Base-by-base conservation (phyloP, 2,329 filamentous ascomycete genomes). In the Aspergillus unguis region DNA sequence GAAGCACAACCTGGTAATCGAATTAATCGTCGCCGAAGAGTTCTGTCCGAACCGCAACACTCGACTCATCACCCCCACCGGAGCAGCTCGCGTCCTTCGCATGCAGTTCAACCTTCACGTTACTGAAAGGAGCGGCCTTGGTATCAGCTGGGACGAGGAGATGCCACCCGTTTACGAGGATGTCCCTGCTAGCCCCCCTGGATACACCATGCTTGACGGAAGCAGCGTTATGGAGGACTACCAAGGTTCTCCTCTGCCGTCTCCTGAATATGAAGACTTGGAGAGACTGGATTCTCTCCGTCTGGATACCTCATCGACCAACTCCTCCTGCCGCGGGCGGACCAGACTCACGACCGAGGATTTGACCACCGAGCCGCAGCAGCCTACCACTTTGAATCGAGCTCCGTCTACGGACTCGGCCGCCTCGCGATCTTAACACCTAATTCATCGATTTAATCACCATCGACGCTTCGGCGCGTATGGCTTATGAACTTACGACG, bases 121-220 rank as follows among this genome's bases (percentile, higher is more conserved):
- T 50, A 96, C 92, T 3, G 88, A 95, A 74, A 83, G 89, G 54
- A 83, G 83, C 23, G 92, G 92, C 17, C 82, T 96, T 68, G 92
- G 92, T 46, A 92, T 99, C 63, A 90, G 88, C 62, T 99, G 94
- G 92, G 92, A 97, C 62, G 92, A 96, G 73, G 92, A 99, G 76
- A 85, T 89, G 65, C 92, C 92, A 9, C 92, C 92, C 1, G 83
- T 95, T 61, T 99, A 99, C 73, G 87, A 94, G 71, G 90, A 97
- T 67, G 91, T 97, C 38, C 92, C 92, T 1, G 86, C 85, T 2
- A 90, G 87, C 63, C 92, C 92, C 44, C 92, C 92, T 0, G 80
- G 78, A 5, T 92, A 92, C 71, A 75, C 67, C 23, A 70, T 65
- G 54, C 62, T 70, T 9, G 67, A 71, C 48, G 66, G 64, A 23